These are phyloP conservation scores for Fusarium kyushuense DNA, from an alignment of 2,329 filamentous ascomycete species.

Conservation along the genomic window DNA sequence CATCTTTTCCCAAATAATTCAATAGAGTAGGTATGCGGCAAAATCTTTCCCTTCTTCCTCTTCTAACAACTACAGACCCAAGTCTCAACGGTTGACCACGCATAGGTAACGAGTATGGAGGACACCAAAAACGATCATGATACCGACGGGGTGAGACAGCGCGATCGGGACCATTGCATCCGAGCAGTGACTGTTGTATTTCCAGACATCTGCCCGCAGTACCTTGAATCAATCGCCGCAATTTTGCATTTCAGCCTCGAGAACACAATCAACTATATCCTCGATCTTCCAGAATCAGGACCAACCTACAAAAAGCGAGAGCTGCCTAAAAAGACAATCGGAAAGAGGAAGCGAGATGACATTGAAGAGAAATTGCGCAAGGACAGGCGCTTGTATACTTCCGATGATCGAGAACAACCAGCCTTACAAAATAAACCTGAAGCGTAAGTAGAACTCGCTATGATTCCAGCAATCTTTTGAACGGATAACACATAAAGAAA, in stretches of 20 bases:
- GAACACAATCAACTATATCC: conserved; percentile 53
- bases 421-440: too few relatives aligned
- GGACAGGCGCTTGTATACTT: conserved; percentile 32
- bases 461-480: not conserved
- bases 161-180: conserved; percentile 25
- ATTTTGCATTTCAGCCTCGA: conserved; percentile 49
- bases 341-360: conserved; percentile 59
- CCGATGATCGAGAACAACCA: not conserved
- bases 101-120: conserved; percentile 21
- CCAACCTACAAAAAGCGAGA: conserved; percentile 52
- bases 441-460: not conserved
- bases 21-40: not conserved
- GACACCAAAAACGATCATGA: not conserved
- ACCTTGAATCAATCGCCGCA: conserved; percentile 49
- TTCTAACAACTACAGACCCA: conserved; percentile 22
- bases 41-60: not conserved
- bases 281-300: conserved; percentile 57
- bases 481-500: not conserved
- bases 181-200: conserved; percentile 52
- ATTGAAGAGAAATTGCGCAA: conserved; percentile 20
- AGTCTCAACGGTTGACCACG: not conserved
- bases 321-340: conserved; percentile 23
- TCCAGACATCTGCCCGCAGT: conserved; percentile 59
- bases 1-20: too few relatives aligned
- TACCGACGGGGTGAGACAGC: not conserved